phyloP scores from a whole-genome alignment of 768 basidiomycete genomes.

The Russula ochroleuca region DNA sequence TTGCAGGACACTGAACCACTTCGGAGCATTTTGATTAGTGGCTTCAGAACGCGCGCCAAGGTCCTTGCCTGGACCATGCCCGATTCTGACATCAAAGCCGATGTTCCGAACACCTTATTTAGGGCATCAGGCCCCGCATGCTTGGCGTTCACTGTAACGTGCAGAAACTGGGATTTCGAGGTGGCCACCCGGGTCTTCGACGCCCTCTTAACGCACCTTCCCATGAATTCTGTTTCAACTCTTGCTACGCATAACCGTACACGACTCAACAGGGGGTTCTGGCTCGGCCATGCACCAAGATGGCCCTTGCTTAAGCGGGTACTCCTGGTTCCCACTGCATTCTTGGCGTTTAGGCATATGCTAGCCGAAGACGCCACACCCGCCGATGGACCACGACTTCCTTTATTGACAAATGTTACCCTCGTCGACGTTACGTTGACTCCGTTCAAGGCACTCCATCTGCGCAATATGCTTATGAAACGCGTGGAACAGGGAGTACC shows the following conservation, averaged over 20 bases:
- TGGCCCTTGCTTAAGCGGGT: background rate
- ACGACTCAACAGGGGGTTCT: background rate
- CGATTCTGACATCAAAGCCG: background rate
- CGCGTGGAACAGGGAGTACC: background rate
- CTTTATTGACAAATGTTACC: background rate
- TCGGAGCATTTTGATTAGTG: background rate
- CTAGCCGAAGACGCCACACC: background rate
- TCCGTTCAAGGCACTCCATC: background rate
- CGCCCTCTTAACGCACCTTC: background rate
- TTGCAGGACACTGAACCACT: conserved; percentile 9
- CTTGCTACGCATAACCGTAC: background rate
- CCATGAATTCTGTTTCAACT: background rate
- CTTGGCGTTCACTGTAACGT: background rate
- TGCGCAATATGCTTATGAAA: background rate
- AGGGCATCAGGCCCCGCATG: background rate
- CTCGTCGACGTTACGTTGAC: background rate
- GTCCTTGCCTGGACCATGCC: background rate
- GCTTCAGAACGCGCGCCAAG: background rate
- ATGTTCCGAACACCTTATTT: background rate
- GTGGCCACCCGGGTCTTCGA: background rate
- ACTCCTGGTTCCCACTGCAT: background rate
- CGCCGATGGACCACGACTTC: background rate
- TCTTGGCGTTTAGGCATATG: background rate
- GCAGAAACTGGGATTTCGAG: background rate
- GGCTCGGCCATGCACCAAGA: background rate